These are phyloP conservation scores for Sesbania bispinosa DNA, from an alignment of 306 rosid genomes.

Conservation along the genomic window DNA sequence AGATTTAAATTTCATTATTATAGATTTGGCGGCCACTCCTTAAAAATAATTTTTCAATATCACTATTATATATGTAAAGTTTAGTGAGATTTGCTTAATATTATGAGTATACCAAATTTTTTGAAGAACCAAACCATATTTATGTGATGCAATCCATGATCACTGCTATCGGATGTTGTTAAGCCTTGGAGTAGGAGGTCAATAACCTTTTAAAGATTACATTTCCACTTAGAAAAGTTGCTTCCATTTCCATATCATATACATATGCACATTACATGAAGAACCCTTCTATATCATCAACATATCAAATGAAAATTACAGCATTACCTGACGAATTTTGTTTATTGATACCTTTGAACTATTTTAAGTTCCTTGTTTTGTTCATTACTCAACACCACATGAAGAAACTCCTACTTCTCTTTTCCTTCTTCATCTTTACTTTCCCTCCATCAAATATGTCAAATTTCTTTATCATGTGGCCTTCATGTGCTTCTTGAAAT, in stretches of 20 bases:
- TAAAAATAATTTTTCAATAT: no score
- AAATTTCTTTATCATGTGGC: constrained; percentile 1
- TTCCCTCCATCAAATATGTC: neutral
- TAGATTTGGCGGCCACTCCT: no score
- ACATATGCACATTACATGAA: constrained; percentile 17
- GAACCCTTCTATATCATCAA: constrained; percentile 28
- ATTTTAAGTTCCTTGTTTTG: constrained; percentile 37
- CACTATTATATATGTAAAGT: no score
- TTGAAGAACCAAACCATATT: no score
- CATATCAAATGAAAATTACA: constrained; percentile 35
- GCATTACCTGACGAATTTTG: constrained; percentile 34
- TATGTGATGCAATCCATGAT: neutral
- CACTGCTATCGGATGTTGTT: neutral
- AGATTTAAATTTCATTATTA: no score
- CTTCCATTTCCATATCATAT: neutral
- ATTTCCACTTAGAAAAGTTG: constrained; percentile 24
- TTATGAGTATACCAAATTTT: no score
- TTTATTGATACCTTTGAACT: constrained; percentile 44
- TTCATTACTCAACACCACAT: constrained; percentile 40
- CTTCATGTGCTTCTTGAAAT: constrained; percentile 1
- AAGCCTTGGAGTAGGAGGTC: neutral
- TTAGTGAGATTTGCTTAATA: no score
- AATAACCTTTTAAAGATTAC: neutral
- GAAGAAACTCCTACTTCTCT: constrained; percentile 29
- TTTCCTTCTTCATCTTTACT: neutral